Conservation (phyloP, 495 filamentous ascomycete species). For the Immersiella caudata region DNA sequence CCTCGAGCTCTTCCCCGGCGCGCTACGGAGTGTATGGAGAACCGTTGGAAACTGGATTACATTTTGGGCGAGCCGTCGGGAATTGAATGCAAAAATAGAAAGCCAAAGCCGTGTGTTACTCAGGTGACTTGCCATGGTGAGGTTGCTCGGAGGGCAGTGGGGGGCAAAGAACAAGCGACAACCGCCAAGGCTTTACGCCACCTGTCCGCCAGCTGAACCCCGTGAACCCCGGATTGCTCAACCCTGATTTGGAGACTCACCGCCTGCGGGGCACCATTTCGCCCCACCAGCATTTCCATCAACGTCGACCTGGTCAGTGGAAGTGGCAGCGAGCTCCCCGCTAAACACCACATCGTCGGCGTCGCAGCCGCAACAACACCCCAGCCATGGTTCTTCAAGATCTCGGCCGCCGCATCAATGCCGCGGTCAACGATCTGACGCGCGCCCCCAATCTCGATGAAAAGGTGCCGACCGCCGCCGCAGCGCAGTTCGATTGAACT, state of each 20-base stretch:
- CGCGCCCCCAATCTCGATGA: slow-evolving; percentile 91
- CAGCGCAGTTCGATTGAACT: background rate
- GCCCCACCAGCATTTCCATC: slow-evolving; percentile 8
- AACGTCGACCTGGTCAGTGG: background rate
- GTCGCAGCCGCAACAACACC: slow-evolving; percentile 17
- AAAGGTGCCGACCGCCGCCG: slow-evolving; percentile 62
- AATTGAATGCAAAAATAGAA: too few species aligned
- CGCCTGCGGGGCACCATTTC: slow-evolving; percentile 1
- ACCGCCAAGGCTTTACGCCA: background rate
- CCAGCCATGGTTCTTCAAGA: slow-evolving; percentile 93
- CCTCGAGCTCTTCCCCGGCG: too few species aligned
- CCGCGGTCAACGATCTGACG: slow-evolving; percentile 91
- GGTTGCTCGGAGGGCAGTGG: too few species aligned
- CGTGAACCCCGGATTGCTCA: background rate
- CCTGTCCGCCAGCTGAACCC: background rate
- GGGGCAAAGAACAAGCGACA: too few species aligned
- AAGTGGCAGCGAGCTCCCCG: background rate
- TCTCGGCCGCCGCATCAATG: slow-evolving; percentile 96
- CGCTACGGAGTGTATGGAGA: too few species aligned
- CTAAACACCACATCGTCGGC: slow-evolving; percentile 18
- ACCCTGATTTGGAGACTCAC: background rate
- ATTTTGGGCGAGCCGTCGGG: too few species aligned
- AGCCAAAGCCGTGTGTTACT: too few species aligned
- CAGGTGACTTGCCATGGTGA: too few species aligned
- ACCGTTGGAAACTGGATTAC: too few species aligned